Conservation (phyloP, 768 basidiomycete species). For the Boletus subcaerulescens region DNA sequence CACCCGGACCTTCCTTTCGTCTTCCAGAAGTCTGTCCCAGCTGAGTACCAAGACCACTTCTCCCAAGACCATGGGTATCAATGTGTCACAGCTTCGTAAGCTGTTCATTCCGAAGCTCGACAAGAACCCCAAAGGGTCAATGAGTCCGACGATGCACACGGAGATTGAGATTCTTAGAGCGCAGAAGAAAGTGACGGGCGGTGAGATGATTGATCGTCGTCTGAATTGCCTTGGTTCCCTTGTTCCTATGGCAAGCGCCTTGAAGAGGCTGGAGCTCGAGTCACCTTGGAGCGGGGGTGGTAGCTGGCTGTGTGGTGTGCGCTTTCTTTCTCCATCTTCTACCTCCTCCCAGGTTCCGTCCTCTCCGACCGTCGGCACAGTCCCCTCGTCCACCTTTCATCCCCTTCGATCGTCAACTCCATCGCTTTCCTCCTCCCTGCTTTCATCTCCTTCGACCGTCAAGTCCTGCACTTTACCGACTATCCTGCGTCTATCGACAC, state of each 20-base stretch:
- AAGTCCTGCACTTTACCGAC: too few species aligned
- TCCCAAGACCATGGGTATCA: background rate
- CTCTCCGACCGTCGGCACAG: too few species aligned
- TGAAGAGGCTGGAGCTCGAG: too few species aligned
- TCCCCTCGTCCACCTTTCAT: too few species aligned
- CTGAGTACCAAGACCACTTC: background rate
- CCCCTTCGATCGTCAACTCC: background rate
- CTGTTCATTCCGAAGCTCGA: conserved; percentile 6
- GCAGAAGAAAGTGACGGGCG: background rate
- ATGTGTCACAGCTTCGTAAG: background rate
- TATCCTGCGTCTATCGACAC: background rate
- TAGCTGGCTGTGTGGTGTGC: too few species aligned
- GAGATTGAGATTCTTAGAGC: conserved; percentile 9
- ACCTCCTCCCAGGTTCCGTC: too few species aligned
- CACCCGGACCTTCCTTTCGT: background rate
- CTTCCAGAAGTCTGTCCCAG: background rate
- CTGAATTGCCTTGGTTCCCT: background rate
- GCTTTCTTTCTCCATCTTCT: too few species aligned
- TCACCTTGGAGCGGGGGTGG: too few species aligned
- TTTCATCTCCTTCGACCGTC: background rate
- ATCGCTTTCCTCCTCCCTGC: background rate
- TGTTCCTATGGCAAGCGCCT: too few species aligned
- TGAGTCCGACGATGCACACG: background rate
- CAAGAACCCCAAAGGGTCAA: background rate
- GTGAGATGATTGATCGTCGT: background rate